phyloP scores from a whole-genome alignment of 768 basidiomycete species.

The Tricholoma matsutake region DNA sequence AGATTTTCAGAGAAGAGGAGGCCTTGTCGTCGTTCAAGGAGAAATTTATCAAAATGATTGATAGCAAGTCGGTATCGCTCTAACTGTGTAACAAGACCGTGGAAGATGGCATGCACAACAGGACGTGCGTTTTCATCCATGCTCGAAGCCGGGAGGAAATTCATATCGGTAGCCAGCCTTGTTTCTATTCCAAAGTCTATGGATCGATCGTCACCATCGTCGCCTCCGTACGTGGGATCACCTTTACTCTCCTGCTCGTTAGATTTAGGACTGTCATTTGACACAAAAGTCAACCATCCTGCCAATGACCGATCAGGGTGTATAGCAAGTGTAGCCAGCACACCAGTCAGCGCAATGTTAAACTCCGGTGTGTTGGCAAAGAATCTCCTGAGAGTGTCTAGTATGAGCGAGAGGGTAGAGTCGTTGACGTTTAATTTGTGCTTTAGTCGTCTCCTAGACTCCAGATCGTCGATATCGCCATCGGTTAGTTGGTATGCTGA shows the following conservation, averaged over 20 bases:
- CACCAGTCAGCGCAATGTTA: slow-evolving; percentile 86
- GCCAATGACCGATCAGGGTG: slow-evolving; percentile 83
- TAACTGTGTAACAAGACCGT: slow-evolving; percentile 76
- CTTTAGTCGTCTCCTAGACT: slow-evolving; percentile 46
- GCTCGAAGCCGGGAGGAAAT: slow-evolving; percentile 59
- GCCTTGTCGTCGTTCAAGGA: slow-evolving; percentile 84
- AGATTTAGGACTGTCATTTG: slow-evolving; percentile 34
- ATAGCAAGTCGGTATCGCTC: slow-evolving; percentile 75
- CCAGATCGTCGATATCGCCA: slow-evolving; percentile 35
- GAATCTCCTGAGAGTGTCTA: slow-evolving; percentile 73
- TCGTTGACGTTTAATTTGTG: slow-evolving; percentile 82
- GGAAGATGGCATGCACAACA: slow-evolving; percentile 76
- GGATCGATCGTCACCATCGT: slow-evolving; percentile 77
- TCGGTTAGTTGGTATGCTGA: slow-evolving; percentile 49
- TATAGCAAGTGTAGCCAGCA: slow-evolving; percentile 74
- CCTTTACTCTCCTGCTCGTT: slow-evolving; percentile 8
- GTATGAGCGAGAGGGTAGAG: slow-evolving; percentile 64
- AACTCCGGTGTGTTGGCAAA: slow-evolving; percentile 82
- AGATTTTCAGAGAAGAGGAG: slow-evolving; percentile 90
- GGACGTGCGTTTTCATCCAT: slow-evolving; percentile 75
- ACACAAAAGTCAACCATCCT: slow-evolving; percentile 82
- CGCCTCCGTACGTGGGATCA: slow-evolving; percentile 27
- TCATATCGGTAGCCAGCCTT: slow-evolving; percentile 54
- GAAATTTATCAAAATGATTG: slow-evolving; percentile 77
- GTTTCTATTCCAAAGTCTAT: slow-evolving; percentile 74